Base-by-base conservation (phyloP, 163 green algal genomes). In the Coccomyxa subellipsoidea region DNA sequence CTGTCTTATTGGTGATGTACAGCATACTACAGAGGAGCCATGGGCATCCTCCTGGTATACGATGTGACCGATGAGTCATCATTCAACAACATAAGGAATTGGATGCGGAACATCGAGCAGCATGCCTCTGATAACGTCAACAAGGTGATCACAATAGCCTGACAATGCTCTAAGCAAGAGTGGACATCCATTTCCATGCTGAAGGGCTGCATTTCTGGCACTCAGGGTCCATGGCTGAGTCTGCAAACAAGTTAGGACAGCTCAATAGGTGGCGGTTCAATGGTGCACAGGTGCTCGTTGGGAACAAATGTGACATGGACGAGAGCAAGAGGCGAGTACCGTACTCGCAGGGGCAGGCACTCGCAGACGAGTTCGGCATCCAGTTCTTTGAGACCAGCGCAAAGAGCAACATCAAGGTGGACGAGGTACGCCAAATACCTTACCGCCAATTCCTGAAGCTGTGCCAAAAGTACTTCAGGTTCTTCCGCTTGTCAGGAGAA, bases 11-110 rank as follows among this genome's bases (percentile, higher is more conserved):
- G 54, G 29, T 54, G 5, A n/a, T 34, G 12, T 70, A 83, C 91
- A 96, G 96, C 96, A 1, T 99, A 99, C 88, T 99, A 99, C 88
- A 91, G 97, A 3, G 96, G 95, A 1, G 97, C 97, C 7, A 97
- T 97, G 92, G 96, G 96, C 81, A 98, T 99, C 84, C 87, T 99
- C 84, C 90, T 99, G 59, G 94, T 98, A 71, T 99, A 99, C 84
- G 96, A 99, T 83, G 94, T 99, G 32, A 97, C 95, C 0, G 96
- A 99, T 82, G 95, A 97, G 85, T 87, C 88, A 25, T 97, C 91
- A n/a, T 99, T 99, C 88, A 96, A 95, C 87, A 99, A 99, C 87
- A 94, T 99, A 38, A 90, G 95, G 36, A 98, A 97, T 84, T 99
- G 96, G 96, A 98, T 99, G 92, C 89, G 92, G 34, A 98, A 98